Evolutionary conservation across 2,329 filamentous ascomycete genomes (phyloP).

Genomic region (Alternaria brassicicola): DNA sequence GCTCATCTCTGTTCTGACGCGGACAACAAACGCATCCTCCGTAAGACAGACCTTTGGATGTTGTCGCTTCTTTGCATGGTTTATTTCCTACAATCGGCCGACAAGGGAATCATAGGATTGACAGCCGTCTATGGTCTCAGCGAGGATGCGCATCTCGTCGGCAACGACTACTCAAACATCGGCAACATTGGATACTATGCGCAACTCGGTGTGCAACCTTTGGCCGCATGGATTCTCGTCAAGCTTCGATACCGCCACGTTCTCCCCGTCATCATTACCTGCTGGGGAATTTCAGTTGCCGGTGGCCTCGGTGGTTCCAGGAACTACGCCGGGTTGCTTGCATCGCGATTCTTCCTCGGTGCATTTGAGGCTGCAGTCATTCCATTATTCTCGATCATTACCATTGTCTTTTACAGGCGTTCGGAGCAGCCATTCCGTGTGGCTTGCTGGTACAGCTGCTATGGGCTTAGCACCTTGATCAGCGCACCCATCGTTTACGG

Average conservation of each 20-base stretch:
- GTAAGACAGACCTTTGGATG: conserved; percentile 32
- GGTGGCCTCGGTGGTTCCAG: conserved; percentile 29
- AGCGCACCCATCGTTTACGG: conserved; percentile 67
- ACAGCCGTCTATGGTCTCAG: conserved; percentile 62
- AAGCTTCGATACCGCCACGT: conserved; percentile 46
- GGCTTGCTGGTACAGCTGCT: conserved; percentile 69
- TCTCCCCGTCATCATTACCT: conserved; percentile 41
- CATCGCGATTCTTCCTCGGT: conserved; percentile 31
- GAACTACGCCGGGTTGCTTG: conserved; percentile 27
- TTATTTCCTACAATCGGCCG: conserved; percentile 41
- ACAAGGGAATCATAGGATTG: conserved; percentile 58
- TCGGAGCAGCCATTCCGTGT: conserved; percentile 29
- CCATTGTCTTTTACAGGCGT: conserved; percentile 31
- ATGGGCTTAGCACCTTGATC: conserved; percentile 64
- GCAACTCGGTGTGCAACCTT: conserved; percentile 60
- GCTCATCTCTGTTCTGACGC: conserved; percentile 28
- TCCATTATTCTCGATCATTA: conserved; percentile 36
- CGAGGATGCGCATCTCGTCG: conserved; percentile 44
- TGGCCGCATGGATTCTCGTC: conserved; percentile 57
- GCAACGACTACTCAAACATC: conserved; percentile 56
- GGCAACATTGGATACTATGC: conserved; percentile 57
- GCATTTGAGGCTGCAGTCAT: conserved; percentile 37
- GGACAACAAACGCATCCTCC: conserved; percentile 31
- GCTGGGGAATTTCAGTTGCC: conserved; percentile 56
- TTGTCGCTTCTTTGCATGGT: conserved; percentile 33